Conservation (phyloP, 345 rosid species). For the Populus alba region DNA sequence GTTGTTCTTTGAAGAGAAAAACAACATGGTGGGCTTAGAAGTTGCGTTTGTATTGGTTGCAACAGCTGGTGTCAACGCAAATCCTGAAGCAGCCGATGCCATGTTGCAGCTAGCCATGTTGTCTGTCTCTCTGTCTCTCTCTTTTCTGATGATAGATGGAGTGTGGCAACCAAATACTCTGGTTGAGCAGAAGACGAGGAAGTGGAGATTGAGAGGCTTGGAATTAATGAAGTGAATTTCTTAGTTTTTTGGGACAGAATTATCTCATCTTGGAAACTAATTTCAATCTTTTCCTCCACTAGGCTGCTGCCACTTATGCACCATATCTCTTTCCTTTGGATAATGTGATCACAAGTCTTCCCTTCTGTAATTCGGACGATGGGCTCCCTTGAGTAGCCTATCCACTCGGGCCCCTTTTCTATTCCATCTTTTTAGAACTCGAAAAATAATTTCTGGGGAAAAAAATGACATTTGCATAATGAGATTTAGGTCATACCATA, state of each 20-base stretch:
- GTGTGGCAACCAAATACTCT: neutral
- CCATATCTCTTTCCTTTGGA: constrained; percentile 48
- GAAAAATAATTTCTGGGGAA: too few species aligned
- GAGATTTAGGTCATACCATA: too few species aligned
- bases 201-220: constrained; percentile 33
- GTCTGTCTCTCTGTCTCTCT: neutral
- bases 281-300: constrained; percentile 52
- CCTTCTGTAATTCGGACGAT: neutral
- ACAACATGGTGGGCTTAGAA: constrained; percentile 42
- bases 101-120: constrained; percentile 60
- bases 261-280: constrained; percentile 33
- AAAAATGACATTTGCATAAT: too few species aligned
- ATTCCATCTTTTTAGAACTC: too few species aligned
- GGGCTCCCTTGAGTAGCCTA: neutral
- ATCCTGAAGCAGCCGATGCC: constrained; percentile 74
- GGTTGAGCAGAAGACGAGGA: neutral
- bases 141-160: neutral
- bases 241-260: constrained; percentile 9
- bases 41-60: constrained; percentile 25
- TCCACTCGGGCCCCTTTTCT: neutral
- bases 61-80: constrained; percentile 43
- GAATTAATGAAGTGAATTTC: constrained; percentile 29
- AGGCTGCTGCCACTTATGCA: constrained; percentile 52
- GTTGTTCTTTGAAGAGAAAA: constrained; percentile 42
- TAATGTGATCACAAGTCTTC: constrained; percentile 34